These are phyloP conservation scores for Pinus albicaulis DNA, from an alignment of 75 land plant species.

Conservation along the genomic window DNA sequence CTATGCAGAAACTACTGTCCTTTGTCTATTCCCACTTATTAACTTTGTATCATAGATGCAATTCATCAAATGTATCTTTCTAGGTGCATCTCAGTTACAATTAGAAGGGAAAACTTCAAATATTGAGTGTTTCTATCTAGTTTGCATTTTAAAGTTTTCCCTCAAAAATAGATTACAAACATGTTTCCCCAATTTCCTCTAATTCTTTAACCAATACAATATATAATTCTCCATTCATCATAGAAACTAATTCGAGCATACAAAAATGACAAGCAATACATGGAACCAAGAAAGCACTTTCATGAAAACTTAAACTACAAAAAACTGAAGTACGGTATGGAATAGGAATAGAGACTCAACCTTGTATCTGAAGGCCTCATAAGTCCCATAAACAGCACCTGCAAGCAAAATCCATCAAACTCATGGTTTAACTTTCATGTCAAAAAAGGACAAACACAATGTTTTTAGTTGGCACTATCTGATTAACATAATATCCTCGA, in stretches of 20 bases:
- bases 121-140: too few species aligned
- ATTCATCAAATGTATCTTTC: too few species aligned
- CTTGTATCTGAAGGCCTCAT: conserved; percentile 80
- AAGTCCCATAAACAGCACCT: conserved; percentile 97
- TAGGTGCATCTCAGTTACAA: too few species aligned
- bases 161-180: neutral
- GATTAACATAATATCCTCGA: too few species aligned
- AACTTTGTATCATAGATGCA: too few species aligned
- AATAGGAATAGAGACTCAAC: conserved; percentile 18
- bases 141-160: neutral
- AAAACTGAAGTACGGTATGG: neutral
- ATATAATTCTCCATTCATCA: neutral
- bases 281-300: neutral
- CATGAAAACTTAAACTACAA: neutral
- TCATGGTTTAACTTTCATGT: too few species aligned
- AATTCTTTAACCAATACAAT: too few species aligned
- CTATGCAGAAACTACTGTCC: too few species aligned
- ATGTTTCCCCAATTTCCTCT: neutral
- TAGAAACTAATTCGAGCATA: neutral
- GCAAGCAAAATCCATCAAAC: conserved; percentile 8
- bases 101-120: too few species aligned
- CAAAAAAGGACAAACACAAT: too few species aligned
- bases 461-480: too few species aligned
- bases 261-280: neutral
- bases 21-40: too few species aligned